Base-by-base conservation (phyloP, 352 stramenopile genomes). In the Pythium coloratum region DNA sequence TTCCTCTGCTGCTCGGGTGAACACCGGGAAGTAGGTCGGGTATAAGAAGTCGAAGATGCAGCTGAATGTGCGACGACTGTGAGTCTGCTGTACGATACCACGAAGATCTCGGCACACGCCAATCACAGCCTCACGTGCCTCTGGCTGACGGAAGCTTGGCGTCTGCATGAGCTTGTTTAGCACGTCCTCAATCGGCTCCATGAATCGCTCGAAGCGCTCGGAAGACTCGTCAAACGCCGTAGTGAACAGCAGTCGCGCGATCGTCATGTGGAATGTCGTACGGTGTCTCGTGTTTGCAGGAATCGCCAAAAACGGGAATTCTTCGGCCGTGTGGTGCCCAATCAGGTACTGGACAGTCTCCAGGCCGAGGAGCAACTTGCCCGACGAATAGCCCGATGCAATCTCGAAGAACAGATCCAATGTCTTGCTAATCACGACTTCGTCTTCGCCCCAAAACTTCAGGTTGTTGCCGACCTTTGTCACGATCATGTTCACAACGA, bases 401-500 rank as follows among this genome's bases (percentile, higher is more conserved):
- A 99, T 98, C 74, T 99, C 97, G 50, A 98, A 96, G 59, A 99
- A 97, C 1, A 99, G 84, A 60, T 96, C 87, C 32, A 99, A 80
- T 14, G 97, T 99, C 69, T 98, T 97, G 70, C 80, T 90, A 70
- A 99, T 92, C 65, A 99, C 91, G 55, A 99, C 91, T 69, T 99
- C 82, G 26, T 98, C 88, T 59, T 98, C 90, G 24, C 94, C 94
- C 97, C 97, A 99, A 70, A 98, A 99, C 82, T 99, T 99, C 28
- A 99, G 85, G 77, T 99, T 99, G 75, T 99, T 99, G 69, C 96
- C 96, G 61, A 99, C 91, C 82, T 99, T 99, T 36, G 95, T 99
- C 30, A 99, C 92, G 69, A 99, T 98, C 70, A 99, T 97, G 78
- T 99, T 99, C 60, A 98, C 96, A 20, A 99, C 96, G 49, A 95